A percentile compares a stretch with the other conserved stretches of the same genome.
Evolutionary conservation across 129 eudicot genomes (phyloP).

Genomic region (Daucus carota): DNA sequence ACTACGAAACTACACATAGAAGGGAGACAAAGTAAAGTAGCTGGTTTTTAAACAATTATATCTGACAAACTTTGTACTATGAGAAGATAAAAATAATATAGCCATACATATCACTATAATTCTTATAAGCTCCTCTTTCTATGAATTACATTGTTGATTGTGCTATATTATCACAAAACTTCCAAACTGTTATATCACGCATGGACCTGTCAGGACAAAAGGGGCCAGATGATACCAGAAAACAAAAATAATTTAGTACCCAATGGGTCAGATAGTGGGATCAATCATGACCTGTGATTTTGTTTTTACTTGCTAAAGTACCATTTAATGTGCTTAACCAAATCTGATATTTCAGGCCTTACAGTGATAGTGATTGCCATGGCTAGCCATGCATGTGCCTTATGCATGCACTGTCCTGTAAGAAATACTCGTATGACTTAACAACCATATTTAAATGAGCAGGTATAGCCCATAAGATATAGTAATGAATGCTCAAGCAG

Average conservation of each 20-base stretch:
- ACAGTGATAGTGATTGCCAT: slow-evolving; percentile 8
- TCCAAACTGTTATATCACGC: slow-evolving; percentile 9
- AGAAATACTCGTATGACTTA: not conserved
- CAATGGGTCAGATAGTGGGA: slow-evolving; percentile 14
- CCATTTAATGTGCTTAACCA: slow-evolving; percentile 4
- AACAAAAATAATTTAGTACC: slow-evolving; percentile 3
- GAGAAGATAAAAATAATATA: not conserved
- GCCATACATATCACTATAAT: not conserved
- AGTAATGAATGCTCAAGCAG: no score
- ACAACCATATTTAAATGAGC: slow-evolving; percentile 4
- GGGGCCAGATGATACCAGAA: slow-evolving; percentile 4
- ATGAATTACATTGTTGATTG: not conserved
- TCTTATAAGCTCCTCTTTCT: no score
- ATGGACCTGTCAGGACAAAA: slow-evolving; percentile 19
- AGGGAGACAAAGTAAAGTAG: slow-evolving; percentile 15
- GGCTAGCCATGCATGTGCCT: slow-evolving; percentile 3
- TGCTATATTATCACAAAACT: not conserved
- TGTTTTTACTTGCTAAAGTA: not conserved
- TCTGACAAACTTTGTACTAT: not conserved
- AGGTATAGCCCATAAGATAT: no score
- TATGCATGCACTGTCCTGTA: not conserved
- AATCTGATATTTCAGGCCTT: slow-evolving; percentile 7
- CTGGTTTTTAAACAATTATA: not conserved
- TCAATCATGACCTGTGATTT: slow-evolving; percentile 18
- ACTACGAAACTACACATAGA: not conserved